phyloP scores from a whole-genome alignment of 2,329 filamentous ascomycete species.

The Paracoccidioides brasiliensis region DNA sequence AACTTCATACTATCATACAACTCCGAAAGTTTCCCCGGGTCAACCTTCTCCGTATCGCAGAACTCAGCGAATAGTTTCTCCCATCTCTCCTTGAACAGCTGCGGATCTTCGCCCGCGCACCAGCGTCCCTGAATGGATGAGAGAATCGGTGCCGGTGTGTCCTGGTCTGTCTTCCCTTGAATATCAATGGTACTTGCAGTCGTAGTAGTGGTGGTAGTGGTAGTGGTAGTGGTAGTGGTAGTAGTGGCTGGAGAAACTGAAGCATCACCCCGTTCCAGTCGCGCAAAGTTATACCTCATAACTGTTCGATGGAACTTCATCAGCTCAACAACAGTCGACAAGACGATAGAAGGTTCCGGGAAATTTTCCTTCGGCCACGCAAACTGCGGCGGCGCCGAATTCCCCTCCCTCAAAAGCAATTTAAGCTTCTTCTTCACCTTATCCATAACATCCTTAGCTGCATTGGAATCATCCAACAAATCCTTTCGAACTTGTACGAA shows the following conservation, averaged over 20 bases:
- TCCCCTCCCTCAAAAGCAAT: slow-evolving; percentile 78
- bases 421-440: slow-evolving; percentile 99
- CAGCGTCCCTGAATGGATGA: slow-evolving; percentile 74
- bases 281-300: slow-evolving; percentile 87
- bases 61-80: slow-evolving; percentile 97
- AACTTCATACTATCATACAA: slow-evolving; percentile 99
- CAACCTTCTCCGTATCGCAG: slow-evolving; percentile 91
- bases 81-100: slow-evolving; percentile 92
- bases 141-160: slow-evolving; percentile 45
- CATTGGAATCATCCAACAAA: slow-evolving; percentile 91
- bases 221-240: no score
- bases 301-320: slow-evolving; percentile 96
- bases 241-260: no score
- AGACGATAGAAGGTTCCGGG: slow-evolving; percentile 85
- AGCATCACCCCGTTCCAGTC: slow-evolving; percentile 40
- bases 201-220: slow-evolving; percentile 16
- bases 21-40: slow-evolving; percentile 96
- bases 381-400: slow-evolving; percentile 85
- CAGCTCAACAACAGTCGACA: slow-evolving; percentile 79
- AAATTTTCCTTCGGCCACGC: slow-evolving; percentile 91
- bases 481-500: slow-evolving; percentile 89
- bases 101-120: slow-evolving; percentile 92
- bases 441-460: slow-evolving; percentile 98
- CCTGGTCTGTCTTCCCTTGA: slow-evolving; percentile 13
- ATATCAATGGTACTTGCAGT: slow-evolving; percentile 13